These are phyloP conservation scores for Mariannaea elegans DNA, from an alignment of 2,329 filamentous ascomycete species.

Conservation along the genomic window DNA sequence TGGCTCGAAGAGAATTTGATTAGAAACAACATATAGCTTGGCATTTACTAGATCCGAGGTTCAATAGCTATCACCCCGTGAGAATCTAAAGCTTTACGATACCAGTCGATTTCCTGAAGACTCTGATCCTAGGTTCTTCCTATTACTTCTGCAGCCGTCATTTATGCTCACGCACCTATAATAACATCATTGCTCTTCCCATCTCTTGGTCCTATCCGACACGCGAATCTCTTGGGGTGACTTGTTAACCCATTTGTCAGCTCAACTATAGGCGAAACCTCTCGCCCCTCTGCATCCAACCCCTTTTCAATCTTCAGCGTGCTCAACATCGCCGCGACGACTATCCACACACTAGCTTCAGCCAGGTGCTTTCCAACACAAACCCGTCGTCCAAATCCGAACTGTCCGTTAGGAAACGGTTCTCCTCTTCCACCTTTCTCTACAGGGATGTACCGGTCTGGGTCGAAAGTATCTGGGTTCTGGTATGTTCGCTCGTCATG, in stretches of 20 bases:
- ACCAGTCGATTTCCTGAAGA: too few species aligned
- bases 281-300: slow-evolving; percentile 45
- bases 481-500: slow-evolving; percentile 51
- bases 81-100: too few species aligned
- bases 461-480: slow-evolving; percentile 55
- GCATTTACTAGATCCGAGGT: too few species aligned
- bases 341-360: slow-evolving; percentile 53
- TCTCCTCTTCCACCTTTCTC: slow-evolving; percentile 52
- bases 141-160: too few species aligned
- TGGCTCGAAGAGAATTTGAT: too few species aligned
- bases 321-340: slow-evolving; percentile 51
- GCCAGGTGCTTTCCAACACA: slow-evolving; percentile 62
- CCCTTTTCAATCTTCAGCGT: slow-evolving; percentile 47
- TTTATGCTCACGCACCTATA: slow-evolving; percentile 1
- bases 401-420: slow-evolving; percentile 56
- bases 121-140: too few species aligned
- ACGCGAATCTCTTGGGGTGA: slow-evolving; percentile 38
- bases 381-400: slow-evolving; percentile 62
- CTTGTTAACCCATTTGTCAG: slow-evolving; percentile 40
- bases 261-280: slow-evolving; percentile 42
- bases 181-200: slow-evolving; percentile 21
- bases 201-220: slow-evolving; percentile 38
- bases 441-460: slow-evolving; percentile 51
- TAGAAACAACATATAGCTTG: too few species aligned
- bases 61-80: too few species aligned